phyloP scores from a whole-genome alignment of 225 moss, liverwort and hornwort species.

The Polytrichum commune region DNA sequence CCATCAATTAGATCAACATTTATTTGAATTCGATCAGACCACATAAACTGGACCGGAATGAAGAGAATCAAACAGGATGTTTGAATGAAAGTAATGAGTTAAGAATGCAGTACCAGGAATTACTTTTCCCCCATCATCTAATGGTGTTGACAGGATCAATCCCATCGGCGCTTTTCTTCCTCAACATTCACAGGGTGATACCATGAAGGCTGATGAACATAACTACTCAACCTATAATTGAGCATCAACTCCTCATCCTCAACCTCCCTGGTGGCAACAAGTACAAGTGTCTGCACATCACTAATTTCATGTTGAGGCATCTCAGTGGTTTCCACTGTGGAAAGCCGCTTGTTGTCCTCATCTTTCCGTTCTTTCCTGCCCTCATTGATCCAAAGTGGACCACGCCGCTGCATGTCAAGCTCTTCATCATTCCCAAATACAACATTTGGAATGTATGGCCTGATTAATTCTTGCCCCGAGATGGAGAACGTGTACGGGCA shows the following conservation, averaged over 20 bases:
- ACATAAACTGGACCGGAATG: no score
- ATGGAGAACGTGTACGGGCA: slow-evolving; percentile 54
- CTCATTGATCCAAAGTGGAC: slow-evolving; percentile 87
- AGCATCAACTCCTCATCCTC: slow-evolving; percentile 79
- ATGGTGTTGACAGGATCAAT: slow-evolving; percentile 33
- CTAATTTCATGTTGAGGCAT: slow-evolving; percentile 6
- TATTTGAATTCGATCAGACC: no score
- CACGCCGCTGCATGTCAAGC: slow-evolving; percentile 75
- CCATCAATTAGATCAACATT: no score
- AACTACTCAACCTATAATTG: slow-evolving; percentile 86
- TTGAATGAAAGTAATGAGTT: no score
- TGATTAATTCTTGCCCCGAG: slow-evolving; percentile 24
- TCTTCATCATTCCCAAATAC: slow-evolving; percentile 65
- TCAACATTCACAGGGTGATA: slow-evolving; percentile 81
- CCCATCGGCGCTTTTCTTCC: slow-evolving; percentile 88
- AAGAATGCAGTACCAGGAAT: no score
- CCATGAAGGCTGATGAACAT: slow-evolving; percentile 72
- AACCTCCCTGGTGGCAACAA: slow-evolving; percentile 71
- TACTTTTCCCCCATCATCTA: no score
- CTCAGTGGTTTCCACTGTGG: slow-evolving; percentile 30
- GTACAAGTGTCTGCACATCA: slow-evolving; percentile 72
- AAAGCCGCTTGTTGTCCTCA: slow-evolving; percentile 24
- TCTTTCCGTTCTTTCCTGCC: slow-evolving; percentile 42
- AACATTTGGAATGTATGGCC: slow-evolving; percentile 82
- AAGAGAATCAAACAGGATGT: no score